phyloP scores from a whole-genome alignment of 2,329 filamentous ascomycete genomes.

The Ophiostoma triangulosporum region DNA sequence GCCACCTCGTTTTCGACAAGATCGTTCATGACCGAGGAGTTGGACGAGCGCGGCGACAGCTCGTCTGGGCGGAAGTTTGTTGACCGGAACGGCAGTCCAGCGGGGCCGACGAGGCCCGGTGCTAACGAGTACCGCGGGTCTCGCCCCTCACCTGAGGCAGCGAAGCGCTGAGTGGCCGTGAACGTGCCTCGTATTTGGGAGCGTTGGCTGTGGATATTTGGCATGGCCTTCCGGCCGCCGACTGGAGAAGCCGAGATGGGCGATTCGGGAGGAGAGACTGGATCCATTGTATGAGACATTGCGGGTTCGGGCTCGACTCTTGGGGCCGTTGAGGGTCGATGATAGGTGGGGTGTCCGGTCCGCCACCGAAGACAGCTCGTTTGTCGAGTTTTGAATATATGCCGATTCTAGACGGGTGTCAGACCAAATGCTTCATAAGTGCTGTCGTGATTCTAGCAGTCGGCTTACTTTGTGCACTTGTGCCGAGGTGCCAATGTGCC shows the following conservation, averaged over 20 bases:
- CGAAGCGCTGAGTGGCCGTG: background rate
- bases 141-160: conserved; percentile 8
- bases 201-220: conserved; percentile 2
- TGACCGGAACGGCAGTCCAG: conserved; percentile 21
- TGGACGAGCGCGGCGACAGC: conserved; percentile 26
- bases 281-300: conserved; percentile 18
- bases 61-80: conserved; percentile 19
- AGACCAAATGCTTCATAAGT: background rate
- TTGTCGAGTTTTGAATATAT: background rate
- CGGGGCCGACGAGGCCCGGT: conserved; percentile 19
- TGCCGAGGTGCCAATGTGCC: background rate
- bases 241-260: conserved; percentile 24
- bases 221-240: conserved; percentile 18
- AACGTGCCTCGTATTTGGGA: background rate
- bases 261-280: conserved; percentile 30
- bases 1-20: background rate
- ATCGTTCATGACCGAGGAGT: conserved; percentile 16
- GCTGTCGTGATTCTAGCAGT: too few relatives aligned
- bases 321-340: background rate
- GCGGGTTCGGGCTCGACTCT: background rate
- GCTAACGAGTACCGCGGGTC: conserved; percentile 16
- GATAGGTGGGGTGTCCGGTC: background rate
- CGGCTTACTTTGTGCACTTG: background rate
- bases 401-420: background rate
- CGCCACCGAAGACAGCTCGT: background rate